phyloP scores from a whole-genome alignment of 2,329 filamentous ascomycete species.

The Botrytis aclada region DNA sequence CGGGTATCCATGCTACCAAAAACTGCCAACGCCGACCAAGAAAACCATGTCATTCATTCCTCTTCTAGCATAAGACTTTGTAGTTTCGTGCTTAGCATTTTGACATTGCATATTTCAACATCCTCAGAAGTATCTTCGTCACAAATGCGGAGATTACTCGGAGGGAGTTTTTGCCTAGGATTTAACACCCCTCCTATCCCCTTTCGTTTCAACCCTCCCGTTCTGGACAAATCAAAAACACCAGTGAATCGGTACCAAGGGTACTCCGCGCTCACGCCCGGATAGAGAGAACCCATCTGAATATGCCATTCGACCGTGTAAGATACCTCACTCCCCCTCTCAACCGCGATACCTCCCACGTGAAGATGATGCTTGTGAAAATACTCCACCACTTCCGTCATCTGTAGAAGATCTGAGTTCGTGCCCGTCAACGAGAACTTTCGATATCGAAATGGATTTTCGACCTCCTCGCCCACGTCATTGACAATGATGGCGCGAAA shows the following conservation, averaged over 20 bases:
- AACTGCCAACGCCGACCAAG: neutral
- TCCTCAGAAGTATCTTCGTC: neutral
- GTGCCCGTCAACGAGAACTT: neutral
- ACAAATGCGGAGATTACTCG: neutral
- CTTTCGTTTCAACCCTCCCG: neutral
- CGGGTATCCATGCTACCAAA: neutral
- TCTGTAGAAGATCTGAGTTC: neutral
- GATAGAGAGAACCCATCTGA: neutral
- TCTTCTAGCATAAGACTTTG: neutral
- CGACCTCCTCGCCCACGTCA: neutral
- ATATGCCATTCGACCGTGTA: neutral
- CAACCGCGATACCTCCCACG: neutral
- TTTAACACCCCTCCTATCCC: neutral
- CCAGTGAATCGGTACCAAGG: neutral
- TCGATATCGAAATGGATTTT: neutral
- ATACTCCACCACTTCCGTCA: constrained; percentile 4
- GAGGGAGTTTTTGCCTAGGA: neutral
- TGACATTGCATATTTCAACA: neutral
- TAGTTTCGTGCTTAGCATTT: neutral
- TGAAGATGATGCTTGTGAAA: neutral
- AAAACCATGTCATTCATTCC: neutral
- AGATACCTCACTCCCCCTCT: neutral
- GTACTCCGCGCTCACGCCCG: neutral
- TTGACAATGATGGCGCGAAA: neutral
- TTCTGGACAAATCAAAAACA: neutral